phyloP scores from a whole-genome alignment of 2,329 filamentous ascomycete species.

The Davidsoniella eucalypti region DNA sequence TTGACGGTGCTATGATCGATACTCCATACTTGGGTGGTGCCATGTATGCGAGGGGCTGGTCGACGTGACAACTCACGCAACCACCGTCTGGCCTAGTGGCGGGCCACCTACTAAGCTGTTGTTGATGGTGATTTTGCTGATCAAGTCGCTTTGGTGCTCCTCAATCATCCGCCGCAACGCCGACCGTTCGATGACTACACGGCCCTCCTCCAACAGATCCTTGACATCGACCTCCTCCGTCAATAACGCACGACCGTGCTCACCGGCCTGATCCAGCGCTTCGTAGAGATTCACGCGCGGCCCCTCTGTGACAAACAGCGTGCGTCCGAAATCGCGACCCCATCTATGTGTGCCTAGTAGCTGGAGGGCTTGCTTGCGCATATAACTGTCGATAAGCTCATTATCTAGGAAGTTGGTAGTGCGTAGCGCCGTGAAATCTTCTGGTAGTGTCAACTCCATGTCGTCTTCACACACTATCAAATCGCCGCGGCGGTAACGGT shows the following conservation, averaged over 20 bases:
- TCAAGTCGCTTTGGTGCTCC: conserved; percentile 53
- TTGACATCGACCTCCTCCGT: conserved; percentile 85
- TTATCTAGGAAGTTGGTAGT: conserved; percentile 17
- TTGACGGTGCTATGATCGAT: too few relatives aligned
- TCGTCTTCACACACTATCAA: conserved; percentile 69
- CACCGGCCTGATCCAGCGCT: conserved; percentile 45
- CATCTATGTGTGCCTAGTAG: conserved; percentile 57
- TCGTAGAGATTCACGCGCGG: conserved; percentile 46
- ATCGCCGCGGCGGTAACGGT: conserved; percentile 76
- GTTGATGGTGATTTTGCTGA: conserved; percentile 8
- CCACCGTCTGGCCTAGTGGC: conserved; percentile 2
- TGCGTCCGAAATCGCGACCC: conserved; percentile 50
- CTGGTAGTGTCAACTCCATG: conserved; percentile 46
- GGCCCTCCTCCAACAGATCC: conserved; percentile 70
- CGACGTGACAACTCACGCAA: neutral
- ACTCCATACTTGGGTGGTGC: too few relatives aligned
- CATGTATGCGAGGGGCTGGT: too few relatives aligned
- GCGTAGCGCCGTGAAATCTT: conserved; percentile 29
- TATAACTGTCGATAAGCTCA: conserved; percentile 35
- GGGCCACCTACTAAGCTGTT: neutral
- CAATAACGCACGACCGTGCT: conserved; percentile 52
- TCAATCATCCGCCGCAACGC: conserved; percentile 62
- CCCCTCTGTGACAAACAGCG: conserved; percentile 54
- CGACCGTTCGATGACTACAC: conserved; percentile 70
- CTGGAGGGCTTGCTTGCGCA: conserved; percentile 45